Percentiles rank a stretch among this genome's conserved stretches.
phyloP scores from a whole-genome alignment of 2,329 filamentous ascomycete genomes.

The Hypocreales sp. region DNA sequence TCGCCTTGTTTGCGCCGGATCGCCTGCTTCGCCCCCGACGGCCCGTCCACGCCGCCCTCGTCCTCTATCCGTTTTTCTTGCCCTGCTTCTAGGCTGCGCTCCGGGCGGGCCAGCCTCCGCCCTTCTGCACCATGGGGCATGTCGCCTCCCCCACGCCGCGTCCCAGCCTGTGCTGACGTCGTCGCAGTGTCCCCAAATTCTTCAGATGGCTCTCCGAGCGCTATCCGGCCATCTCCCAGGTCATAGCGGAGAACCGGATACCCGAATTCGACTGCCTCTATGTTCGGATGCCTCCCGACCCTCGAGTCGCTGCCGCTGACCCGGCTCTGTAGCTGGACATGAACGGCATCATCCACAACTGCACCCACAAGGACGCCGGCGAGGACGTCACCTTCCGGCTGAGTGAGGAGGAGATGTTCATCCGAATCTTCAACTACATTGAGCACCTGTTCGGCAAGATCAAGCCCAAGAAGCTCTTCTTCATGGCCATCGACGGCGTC shows the following conservation, averaged over 20 bases:
- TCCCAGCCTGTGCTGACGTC: slow-evolving; percentile 2
- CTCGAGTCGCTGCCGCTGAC: slow-evolving; percentile 6
- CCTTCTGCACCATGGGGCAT: slow-evolving; percentile 15
- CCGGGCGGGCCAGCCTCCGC: no score
- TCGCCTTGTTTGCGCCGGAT: no score
- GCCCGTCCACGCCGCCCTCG: no score
- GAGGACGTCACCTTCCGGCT: slow-evolving; percentile 85
- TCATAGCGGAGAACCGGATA: slow-evolving; percentile 97
- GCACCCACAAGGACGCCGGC: slow-evolving; percentile 82
- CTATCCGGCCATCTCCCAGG: slow-evolving; percentile 94
- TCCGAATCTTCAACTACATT: slow-evolving; percentile 99
- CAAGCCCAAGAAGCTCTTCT: slow-evolving; percentile 95
- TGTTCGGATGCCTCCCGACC: slow-evolving; percentile 25
- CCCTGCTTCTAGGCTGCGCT: no score
- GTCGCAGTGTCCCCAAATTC: slow-evolving; percentile 61
- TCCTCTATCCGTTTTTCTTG: no score
- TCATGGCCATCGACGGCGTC: slow-evolving; percentile 98
- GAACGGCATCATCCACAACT: slow-evolving; percentile 99
- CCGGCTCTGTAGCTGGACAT: slow-evolving; percentile 54
- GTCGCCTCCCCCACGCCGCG: slow-evolving; percentile 1
- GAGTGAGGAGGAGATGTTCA: slow-evolving; percentile 98
- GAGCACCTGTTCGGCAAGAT: slow-evolving; percentile 98
- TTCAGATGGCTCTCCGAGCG: slow-evolving; percentile 99
- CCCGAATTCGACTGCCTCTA: slow-evolving; percentile 98
- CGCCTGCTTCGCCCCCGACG: no score